Percentiles rank a stretch among this genome's conserved stretches.
Evolutionary conservation across 352 stramenopile species (phyloP).

Genomic region (Pythium periplocum): DNA sequence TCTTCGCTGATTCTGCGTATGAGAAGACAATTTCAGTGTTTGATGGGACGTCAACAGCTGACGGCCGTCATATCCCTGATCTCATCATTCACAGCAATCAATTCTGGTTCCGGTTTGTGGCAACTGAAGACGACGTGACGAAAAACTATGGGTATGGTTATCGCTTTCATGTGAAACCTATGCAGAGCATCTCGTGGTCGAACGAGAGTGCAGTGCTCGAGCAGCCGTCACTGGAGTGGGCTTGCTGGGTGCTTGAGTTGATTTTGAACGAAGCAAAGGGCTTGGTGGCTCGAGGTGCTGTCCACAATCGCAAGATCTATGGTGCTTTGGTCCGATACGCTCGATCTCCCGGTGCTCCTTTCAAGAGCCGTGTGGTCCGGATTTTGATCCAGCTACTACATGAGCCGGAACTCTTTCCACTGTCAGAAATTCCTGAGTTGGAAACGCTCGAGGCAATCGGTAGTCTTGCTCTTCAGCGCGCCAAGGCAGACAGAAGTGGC

Average conservation of each 20-base stretch:
- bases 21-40: constrained; percentile 47
- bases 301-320: constrained; percentile 82
- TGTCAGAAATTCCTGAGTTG: constrained; percentile 52
- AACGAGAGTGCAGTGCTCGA: constrained; percentile 75
- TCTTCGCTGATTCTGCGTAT: constrained; percentile 69
- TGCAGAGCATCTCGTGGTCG: constrained; percentile 74
- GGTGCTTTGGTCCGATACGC: constrained; percentile 75
- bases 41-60: constrained; percentile 35
- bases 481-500: constrained; percentile 47
- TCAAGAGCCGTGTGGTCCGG: constrained; percentile 73
- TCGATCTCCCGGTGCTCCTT: constrained; percentile 67
- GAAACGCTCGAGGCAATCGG: constrained; percentile 57
- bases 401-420: constrained; percentile 47
- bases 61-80: constrained; percentile 42
- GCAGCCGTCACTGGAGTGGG: constrained; percentile 78
- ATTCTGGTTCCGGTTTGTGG: constrained; percentile 81
- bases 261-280: constrained; percentile 72
- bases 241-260: constrained; percentile 81
- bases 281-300: constrained; percentile 52
- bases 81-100: constrained; percentile 65
- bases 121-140: constrained; percentile 51
- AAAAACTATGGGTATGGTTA: constrained; percentile 75
- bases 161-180: constrained; percentile 75
- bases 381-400: constrained; percentile 76
- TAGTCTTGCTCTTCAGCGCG: constrained; percentile 46